Evolutionary conservation across 2,329 filamentous ascomycete species (phyloP).

Genomic region (Fusarium newnesense): DNA sequence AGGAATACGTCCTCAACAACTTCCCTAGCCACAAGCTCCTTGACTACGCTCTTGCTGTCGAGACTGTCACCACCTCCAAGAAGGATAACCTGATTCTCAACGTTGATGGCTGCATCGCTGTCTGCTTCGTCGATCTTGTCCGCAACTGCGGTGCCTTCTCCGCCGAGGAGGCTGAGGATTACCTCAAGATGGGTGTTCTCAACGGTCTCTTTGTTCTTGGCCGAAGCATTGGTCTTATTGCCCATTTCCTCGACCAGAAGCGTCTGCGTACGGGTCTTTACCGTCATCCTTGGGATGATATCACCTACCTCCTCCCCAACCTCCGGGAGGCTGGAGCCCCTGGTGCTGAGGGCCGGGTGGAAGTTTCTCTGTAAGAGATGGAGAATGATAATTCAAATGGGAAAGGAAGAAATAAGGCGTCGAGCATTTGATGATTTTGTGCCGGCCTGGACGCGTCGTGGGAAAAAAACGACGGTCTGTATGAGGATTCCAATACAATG

Average conservation of each 20-base stretch:
- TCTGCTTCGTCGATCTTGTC: constrained; percentile 98
- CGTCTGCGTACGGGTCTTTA: constrained; percentile 97
- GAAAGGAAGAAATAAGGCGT: constrained; percentile 44
- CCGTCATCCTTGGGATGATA: constrained; percentile 99
- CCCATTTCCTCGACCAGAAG: constrained; percentile 99
- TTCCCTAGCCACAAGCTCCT: constrained; percentile 99
- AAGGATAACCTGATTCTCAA: constrained; percentile 99
- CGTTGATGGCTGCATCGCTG: constrained; percentile 96
- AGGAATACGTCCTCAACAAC: constrained; percentile 97
- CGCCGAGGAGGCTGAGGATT: constrained; percentile 96
- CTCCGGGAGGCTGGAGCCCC: constrained; percentile 75
- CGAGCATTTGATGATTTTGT: constrained; percentile 49
- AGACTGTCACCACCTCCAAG: constrained; percentile 98
- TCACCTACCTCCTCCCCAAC: constrained; percentile 91
- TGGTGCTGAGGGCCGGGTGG: constrained; percentile 86
- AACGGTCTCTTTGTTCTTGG: constrained; percentile 99
- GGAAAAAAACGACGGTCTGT: constrained; percentile 47
- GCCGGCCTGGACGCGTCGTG: constrained; percentile 42
- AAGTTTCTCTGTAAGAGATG: constrained; percentile 77
- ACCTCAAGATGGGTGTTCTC: constrained; percentile 98
- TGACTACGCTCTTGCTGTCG: constrained; percentile 97
- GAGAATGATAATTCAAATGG: constrained; percentile 42
- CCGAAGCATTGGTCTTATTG: constrained; percentile 97
- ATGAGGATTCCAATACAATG: constrained; percentile 52
- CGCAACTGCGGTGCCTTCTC: constrained; percentile 98